A percentile compares a stretch with the other conserved stretches of the same genome.
Conservation (phyloP, 352 stramenopile genomes). For the Globisporangium paddicum region DNA sequence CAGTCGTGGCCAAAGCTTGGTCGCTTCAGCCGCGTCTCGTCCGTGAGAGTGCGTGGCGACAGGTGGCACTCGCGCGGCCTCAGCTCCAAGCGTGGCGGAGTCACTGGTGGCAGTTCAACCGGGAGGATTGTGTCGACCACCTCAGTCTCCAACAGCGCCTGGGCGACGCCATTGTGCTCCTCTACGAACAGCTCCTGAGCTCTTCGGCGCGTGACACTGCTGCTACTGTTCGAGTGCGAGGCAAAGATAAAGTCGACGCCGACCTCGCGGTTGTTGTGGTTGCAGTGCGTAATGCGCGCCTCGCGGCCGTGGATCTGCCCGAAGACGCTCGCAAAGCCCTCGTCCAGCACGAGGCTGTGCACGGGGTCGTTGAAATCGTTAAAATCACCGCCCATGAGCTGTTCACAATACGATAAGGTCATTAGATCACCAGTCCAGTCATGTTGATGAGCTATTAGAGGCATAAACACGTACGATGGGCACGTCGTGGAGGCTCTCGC, state of each 20-base stretch:
- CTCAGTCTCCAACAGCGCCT: neutral
- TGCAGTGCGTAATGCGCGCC: slow-evolving; percentile 82
- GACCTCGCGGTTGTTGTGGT: slow-evolving; percentile 87
- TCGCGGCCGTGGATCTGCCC: slow-evolving; percentile 68
- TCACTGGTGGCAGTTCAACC: neutral
- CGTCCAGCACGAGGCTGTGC: slow-evolving; percentile 63
- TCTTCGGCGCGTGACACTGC: slow-evolving; percentile 4
- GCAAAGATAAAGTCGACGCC: slow-evolving; percentile 86
- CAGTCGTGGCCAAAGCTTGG: slow-evolving; percentile 76
- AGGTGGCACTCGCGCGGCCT: slow-evolving; percentile 53
- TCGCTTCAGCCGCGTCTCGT: slow-evolving; percentile 66
- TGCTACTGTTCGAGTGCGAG: slow-evolving; percentile 29
- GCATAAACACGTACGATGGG: slow-evolving; percentile 41
- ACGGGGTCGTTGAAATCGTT: slow-evolving; percentile 85
- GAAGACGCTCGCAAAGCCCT: slow-evolving; percentile 77
- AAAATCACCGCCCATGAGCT: slow-evolving; percentile 83
- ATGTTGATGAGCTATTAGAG: neutral
- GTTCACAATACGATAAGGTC: too few species aligned
- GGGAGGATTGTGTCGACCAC: neutral
- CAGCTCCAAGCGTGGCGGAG: slow-evolving; percentile 41
- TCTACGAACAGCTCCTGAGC: neutral
- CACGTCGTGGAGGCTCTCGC: slow-evolving; percentile 58
- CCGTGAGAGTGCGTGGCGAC: slow-evolving; percentile 53
- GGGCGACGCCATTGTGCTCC: neutral
- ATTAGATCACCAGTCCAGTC: too few species aligned